phyloP scores from a whole-genome alignment of 2,329 filamentous ascomycete genomes.

The Neospermospora avenae region DNA sequence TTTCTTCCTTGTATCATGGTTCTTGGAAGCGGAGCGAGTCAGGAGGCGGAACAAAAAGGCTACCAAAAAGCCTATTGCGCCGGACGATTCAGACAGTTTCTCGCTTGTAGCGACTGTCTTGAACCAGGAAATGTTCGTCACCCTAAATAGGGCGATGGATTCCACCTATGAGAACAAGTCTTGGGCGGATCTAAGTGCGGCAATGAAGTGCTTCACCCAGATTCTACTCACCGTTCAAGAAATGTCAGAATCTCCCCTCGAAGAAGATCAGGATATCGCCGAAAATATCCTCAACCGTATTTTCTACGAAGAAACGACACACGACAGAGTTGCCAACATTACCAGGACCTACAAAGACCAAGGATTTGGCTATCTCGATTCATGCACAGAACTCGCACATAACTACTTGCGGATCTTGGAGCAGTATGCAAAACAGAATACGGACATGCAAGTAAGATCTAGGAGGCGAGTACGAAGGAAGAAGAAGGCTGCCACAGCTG shows the following conservation, averaged over 20 bases:
- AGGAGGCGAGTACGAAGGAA: constrained; percentile 70
- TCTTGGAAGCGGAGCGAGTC: constrained; percentile 78
- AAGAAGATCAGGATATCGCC: constrained; percentile 96
- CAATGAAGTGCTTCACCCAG: constrained; percentile 93
- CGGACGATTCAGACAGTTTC: constrained; percentile 68
- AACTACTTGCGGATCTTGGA: constrained; percentile 92
- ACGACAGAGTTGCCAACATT: constrained; percentile 80
- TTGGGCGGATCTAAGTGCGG: constrained; percentile 82
- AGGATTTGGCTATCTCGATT: constrained; percentile 89
- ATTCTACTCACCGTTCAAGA: constrained; percentile 89
- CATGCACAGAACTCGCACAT: constrained; percentile 84
- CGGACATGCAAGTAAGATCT: constrained; percentile 88
- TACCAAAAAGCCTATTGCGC: constrained; percentile 43
- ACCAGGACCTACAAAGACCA: constrained; percentile 88
- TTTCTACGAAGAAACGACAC: constrained; percentile 96
- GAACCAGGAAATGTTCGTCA: constrained; percentile 92
- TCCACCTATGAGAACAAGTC: constrained; percentile 75
- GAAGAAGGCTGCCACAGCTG: constrained; percentile 58
- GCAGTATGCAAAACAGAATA: constrained; percentile 90
- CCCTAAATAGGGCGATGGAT: constrained; percentile 80
- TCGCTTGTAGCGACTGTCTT: constrained; percentile 84
- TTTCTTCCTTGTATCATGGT: constrained; percentile 92
- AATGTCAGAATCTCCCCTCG: constrained; percentile 78
- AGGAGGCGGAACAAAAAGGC: constrained; percentile 61
- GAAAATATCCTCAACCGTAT: constrained; percentile 95